Conservation (phyloP, 1,284 basidiomycete genomes). For the Tilletia indica region DNA sequence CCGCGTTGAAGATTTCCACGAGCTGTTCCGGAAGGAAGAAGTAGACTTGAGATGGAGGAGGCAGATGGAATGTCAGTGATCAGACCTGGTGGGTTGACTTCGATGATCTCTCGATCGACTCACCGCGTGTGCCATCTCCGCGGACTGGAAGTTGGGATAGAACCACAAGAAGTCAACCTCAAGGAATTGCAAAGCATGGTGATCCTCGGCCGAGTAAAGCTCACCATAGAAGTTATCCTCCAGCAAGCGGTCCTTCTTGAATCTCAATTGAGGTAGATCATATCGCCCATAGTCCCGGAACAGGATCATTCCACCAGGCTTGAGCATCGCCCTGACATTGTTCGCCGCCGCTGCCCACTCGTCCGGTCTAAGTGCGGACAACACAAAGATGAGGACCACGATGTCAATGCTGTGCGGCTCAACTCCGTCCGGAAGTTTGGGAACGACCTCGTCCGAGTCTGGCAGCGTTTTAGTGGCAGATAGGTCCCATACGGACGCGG, state of each 20-base stretch:
- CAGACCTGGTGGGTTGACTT: neutral
- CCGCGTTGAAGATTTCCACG: constrained; percentile 41
- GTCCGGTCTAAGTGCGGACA: constrained; percentile 86
- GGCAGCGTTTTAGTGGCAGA: constrained; percentile 55
- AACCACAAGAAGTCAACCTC: neutral
- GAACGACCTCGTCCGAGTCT: neutral
- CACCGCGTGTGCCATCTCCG: constrained; percentile 85
- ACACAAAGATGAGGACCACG: constrained; percentile 87
- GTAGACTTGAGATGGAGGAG: constrained; percentile 33
- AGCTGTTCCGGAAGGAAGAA: constrained; percentile 51
- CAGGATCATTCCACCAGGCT: constrained; percentile 79
- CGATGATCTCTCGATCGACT: neutral
- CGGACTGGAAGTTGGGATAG: constrained; percentile 57
- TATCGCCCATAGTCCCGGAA: constrained; percentile 93
- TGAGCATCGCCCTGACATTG: constrained; percentile 78
- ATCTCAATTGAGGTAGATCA: constrained; percentile 83
- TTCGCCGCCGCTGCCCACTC: constrained; percentile 83
- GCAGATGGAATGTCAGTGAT: neutral
- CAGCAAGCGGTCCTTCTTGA: constrained; percentile 80
- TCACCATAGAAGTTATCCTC: constrained; percentile 70
- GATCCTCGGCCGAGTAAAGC: neutral
- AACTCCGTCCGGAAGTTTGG: constrained; percentile 32
- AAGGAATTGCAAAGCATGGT: no score
- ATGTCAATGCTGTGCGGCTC: constrained; percentile 70
- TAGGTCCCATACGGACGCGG: constrained; percentile 86